Percentiles rank a stretch among this genome's conserved stretches.
Evolutionary conservation across 129 eudicot species (phyloP).

Genomic region (Flaveria ramosissima): DNA sequence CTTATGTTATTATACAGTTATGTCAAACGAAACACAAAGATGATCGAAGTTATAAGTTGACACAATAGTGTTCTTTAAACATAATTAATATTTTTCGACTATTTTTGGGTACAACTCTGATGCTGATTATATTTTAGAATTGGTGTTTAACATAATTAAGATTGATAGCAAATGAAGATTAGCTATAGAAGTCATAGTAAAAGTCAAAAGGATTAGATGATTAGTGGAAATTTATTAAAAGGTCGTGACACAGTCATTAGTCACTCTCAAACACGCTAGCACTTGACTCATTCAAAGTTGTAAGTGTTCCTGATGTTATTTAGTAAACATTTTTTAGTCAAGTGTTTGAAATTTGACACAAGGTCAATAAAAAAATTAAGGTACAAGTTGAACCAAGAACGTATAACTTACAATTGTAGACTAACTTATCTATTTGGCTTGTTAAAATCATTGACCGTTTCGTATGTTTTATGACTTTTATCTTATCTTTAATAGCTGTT

Average conservation of each 20-base stretch:
- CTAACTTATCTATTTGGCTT: neutral
- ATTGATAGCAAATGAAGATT: neutral
- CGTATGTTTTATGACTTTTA: too few relatives aligned
- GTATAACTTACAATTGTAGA: neutral
- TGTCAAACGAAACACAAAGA: too few relatives aligned
- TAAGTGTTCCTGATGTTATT: too few relatives aligned
- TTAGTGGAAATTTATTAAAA: conserved; percentile 12
- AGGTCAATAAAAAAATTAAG: neutral
- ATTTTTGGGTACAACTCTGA: too few relatives aligned
- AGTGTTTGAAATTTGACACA: conserved; percentile 13
- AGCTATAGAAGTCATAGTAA: neutral
- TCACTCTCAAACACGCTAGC: conserved; percentile 26
- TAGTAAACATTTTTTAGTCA: conserved; percentile 4
- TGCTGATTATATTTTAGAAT: too few relatives aligned
- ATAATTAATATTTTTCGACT: too few relatives aligned
- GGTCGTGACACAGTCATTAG: conserved; percentile 6
- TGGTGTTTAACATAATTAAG: too few relatives aligned
- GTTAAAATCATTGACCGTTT: neutral
- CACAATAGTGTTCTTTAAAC: too few relatives aligned
- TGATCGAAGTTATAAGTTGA: too few relatives aligned
- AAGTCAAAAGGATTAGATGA: conserved; percentile 1
- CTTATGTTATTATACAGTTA: too few relatives aligned
- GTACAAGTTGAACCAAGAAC: neutral
- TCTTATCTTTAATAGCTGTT: too few relatives aligned
- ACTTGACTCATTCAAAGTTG: conserved; percentile 16